phyloP scores from a whole-genome alignment of 768 basidiomycete genomes.

The Hericium rajendrae region DNA sequence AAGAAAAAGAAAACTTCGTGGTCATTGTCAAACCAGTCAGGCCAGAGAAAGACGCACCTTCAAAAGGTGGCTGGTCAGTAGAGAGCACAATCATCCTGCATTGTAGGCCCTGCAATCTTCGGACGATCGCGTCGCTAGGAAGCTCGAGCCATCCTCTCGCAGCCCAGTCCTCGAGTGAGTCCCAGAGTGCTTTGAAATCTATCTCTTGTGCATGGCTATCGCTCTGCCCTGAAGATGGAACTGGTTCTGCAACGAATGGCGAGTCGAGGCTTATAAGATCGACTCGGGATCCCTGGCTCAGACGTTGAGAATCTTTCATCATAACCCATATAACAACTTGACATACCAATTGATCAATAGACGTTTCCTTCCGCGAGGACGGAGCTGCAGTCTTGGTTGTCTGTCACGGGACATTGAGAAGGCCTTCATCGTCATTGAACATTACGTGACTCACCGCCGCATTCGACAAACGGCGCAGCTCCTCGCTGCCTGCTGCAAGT shows the following conservation, averaged over 20 bases:
- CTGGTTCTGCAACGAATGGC: constrained; percentile 47
- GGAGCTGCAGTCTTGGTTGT: not conserved
- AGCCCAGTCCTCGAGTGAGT: constrained; percentile 30
- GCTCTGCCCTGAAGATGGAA: constrained; percentile 1
- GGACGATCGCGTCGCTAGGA: constrained; percentile 43
- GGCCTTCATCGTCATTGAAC: not conserved
- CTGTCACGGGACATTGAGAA: not conserved
- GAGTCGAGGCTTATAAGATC: constrained; percentile 74
- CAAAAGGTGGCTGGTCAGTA: constrained; percentile 46
- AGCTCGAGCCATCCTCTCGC: constrained; percentile 62
- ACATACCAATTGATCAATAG: not conserved
- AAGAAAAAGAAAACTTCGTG: not conserved
- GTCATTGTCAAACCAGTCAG: not conserved
- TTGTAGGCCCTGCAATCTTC: constrained; percentile 41
- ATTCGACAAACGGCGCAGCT: constrained; percentile 3
- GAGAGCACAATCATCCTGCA: constrained; percentile 40
- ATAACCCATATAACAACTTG: not conserved
- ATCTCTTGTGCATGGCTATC: constrained; percentile 11
- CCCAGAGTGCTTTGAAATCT: constrained; percentile 55
- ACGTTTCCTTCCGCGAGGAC: not conserved
- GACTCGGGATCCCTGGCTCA: constrained; percentile 23
- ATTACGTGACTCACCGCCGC: constrained; percentile 8
- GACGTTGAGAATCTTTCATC: not conserved
- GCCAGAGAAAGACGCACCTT: constrained; percentile 31
- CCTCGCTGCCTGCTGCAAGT: constrained; percentile 13